Evolutionary conservation across 2,329 filamentous ascomycete genomes (phyloP), one percentile per base, ranked within the genome.

Genomic region (Pseudogymnoascus destructans): DNA sequence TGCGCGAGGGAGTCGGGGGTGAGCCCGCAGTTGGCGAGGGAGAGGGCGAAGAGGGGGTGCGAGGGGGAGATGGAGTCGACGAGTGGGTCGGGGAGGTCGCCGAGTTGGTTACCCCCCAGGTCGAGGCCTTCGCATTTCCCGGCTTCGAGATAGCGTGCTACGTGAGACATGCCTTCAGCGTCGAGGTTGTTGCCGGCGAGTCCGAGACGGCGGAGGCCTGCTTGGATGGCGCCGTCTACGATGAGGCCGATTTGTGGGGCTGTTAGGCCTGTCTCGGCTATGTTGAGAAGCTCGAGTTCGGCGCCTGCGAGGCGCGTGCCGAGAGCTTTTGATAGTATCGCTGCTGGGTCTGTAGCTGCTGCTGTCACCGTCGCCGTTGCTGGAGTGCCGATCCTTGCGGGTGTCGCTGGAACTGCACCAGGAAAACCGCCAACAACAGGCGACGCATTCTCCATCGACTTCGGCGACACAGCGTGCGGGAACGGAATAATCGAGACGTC

Each of bases 401-500:
- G 55, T n/a, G 57, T 40, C n/a, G 23, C 49, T 19, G 63, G 60
- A 9, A 64, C 61, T 5, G 13, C 23, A 27, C 23, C 62, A 4
- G 71, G 61, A 57, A 62, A 64, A 4, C 66, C 59, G 9, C 64
- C 54, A 15, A 60, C 62, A 5, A 60, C 40, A 3, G 64, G 55
- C 7, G 58, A 35, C 11, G 23, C 49, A 30, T 62, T 58, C 9
- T 64, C 61, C 1, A 60, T 54, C 23, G 58, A 23, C 19, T 32
- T 30, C 2, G 57, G 46, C 17, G 59, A 33, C 23, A 59, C 36
- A 38, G 67, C 55, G 46, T 74, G 73, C 2, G 89, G 90, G 63
- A 97, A 92, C 2, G 82, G 80, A 60, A 95, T 85, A 66, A 88
- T 86, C 0, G 91, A 95, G 25, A 97, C 70, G 69, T 98, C 93